Conservation (phyloP, 495 filamentous ascomycete genomes). For the Parathielavia hyrcaniae region DNA sequence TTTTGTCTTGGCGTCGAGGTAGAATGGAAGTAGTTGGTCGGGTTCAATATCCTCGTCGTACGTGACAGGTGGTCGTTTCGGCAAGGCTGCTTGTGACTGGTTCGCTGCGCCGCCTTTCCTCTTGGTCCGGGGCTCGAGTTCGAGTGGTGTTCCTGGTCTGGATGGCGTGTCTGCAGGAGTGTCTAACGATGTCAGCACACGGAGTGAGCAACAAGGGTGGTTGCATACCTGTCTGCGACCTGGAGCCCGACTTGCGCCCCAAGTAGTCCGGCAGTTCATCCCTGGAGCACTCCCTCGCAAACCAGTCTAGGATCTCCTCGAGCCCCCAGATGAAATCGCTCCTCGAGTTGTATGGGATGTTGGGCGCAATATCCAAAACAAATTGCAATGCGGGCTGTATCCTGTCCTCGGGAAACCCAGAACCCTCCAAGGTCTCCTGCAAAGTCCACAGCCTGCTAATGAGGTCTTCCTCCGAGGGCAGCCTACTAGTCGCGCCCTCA, state of each 20-base stretch:
- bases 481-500: constrained; percentile 36
- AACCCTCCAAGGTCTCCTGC: constrained; percentile 56
- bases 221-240: constrained; percentile 33
- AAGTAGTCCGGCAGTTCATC: constrained; percentile 70
- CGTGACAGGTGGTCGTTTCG: constrained; percentile 35
- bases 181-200: constrained; percentile 26
- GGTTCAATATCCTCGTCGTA: constrained; percentile 57
- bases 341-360: constrained; percentile 46
- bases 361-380: constrained; percentile 53
- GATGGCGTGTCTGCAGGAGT: constrained; percentile 46
- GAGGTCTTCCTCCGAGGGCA: constrained; percentile 64
- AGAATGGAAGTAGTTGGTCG: constrained; percentile 69
- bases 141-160: constrained; percentile 43
- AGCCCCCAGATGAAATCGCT: constrained; percentile 71
- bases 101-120: constrained; percentile 30
- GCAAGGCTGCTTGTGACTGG: constrained; percentile 21
- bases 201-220: not conserved
- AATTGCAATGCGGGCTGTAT: constrained; percentile 60
- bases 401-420: constrained; percentile 59
- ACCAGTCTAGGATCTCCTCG: constrained; percentile 80
- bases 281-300: constrained; percentile 62
- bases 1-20: constrained; percentile 62
- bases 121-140: constrained; percentile 32
- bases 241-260: constrained; percentile 29
- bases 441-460: constrained; percentile 74